Percentiles rank a stretch among this genome's conserved stretches.
These are phyloP conservation scores for Hyaloscypha variabilis DNA, from an alignment of 495 filamentous ascomycete genomes.

Conservation along the genomic window DNA sequence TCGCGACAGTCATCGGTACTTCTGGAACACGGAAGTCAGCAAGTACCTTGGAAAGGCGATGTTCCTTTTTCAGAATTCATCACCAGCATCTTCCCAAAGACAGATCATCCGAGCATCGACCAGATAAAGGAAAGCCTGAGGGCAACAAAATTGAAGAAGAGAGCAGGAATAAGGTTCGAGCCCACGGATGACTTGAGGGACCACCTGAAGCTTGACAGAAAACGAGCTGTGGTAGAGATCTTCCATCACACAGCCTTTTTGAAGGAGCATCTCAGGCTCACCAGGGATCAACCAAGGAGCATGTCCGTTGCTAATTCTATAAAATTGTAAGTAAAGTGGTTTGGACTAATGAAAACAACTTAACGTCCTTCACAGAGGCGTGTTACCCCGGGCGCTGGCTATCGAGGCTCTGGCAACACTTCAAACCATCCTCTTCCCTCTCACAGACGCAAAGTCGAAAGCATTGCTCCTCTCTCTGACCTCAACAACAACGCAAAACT, in stretches of 20 bases:
- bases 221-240: conserved; percentile 32
- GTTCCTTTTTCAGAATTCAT: conserved; percentile 32
- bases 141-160: conserved; percentile 37
- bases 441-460: conserved; percentile 36
- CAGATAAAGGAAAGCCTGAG: conserved; percentile 32
- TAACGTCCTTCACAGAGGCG: conserved; percentile 17
- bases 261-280: conserved; percentile 36
- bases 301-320: conserved; percentile 13
- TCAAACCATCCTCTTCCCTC: conserved; percentile 42
- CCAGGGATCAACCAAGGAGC: conserved; percentile 25
- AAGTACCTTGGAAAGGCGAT: conserved; percentile 30
- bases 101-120: conserved; percentile 35
- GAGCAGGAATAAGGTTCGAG: conserved; percentile 34
- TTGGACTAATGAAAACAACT: neutral
- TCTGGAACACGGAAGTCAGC: conserved; percentile 31
- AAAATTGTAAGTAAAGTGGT: conserved; percentile 9
- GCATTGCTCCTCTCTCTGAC: conserved; percentile 34
- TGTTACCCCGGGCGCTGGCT: conserved; percentile 35
- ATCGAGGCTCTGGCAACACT: conserved; percentile 40
- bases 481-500: conserved; percentile 15
- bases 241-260: conserved; percentile 39
- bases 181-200: conserved; percentile 37
- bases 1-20: conserved; percentile 23
- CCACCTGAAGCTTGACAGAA: conserved; percentile 38
- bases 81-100: conserved; percentile 31